A percentile compares a stretch with the other conserved stretches of the same genome.
phyloP scores from a whole-genome alignment of 352 stramenopile species.

The Saprolegnia diclina region DNA sequence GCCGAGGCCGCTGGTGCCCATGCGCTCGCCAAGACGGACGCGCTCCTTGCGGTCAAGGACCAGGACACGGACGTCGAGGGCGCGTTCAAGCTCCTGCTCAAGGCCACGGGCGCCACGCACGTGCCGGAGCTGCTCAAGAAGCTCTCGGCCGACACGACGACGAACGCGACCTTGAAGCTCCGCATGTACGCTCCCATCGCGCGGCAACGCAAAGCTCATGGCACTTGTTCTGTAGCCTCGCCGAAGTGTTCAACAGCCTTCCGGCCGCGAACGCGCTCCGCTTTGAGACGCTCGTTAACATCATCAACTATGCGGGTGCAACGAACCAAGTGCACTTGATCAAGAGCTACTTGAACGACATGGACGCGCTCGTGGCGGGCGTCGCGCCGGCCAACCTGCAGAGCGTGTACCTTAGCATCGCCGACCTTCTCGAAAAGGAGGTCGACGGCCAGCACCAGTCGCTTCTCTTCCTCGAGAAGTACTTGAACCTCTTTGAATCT shows the following conservation, averaged over 20 bases:
- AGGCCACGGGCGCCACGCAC: slow-evolving; percentile 42
- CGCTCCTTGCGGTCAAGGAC: slow-evolving; percentile 56
- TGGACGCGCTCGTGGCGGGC: slow-evolving; percentile 51
- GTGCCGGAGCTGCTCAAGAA: slow-evolving; percentile 43
- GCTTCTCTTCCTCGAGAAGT: slow-evolving; percentile 71
- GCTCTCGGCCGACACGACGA: slow-evolving; percentile 48
- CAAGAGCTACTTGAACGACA: slow-evolving; percentile 56
- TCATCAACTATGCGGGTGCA: slow-evolving; percentile 53
- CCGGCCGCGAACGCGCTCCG: slow-evolving; percentile 48
- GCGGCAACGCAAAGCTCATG: slow-evolving; percentile 2
- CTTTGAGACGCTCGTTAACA: slow-evolving; percentile 56
- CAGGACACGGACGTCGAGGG: slow-evolving; percentile 72
- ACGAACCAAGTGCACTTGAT: slow-evolving; percentile 59
- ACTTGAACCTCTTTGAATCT: slow-evolving; percentile 54
- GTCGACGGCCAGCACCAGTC: slow-evolving; percentile 44
- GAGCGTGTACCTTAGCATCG: slow-evolving; percentile 59
- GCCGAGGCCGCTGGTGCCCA: slow-evolving; percentile 44
- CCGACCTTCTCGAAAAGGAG: slow-evolving; percentile 46
- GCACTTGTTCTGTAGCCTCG: slow-evolving; percentile 32
- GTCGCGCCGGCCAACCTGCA: slow-evolving; percentile 48
- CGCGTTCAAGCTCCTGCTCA: slow-evolving; percentile 57
- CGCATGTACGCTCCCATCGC: slow-evolving; percentile 41
- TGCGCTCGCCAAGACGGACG: slow-evolving; percentile 47
- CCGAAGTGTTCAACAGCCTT: slow-evolving; percentile 70
- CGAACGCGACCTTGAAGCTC: slow-evolving; percentile 61